Evolutionary conservation across 768 basidiomycete genomes (phyloP), one percentile per base, ranked within the genome.

Genomic region (Amanita fuliginea): DNA sequence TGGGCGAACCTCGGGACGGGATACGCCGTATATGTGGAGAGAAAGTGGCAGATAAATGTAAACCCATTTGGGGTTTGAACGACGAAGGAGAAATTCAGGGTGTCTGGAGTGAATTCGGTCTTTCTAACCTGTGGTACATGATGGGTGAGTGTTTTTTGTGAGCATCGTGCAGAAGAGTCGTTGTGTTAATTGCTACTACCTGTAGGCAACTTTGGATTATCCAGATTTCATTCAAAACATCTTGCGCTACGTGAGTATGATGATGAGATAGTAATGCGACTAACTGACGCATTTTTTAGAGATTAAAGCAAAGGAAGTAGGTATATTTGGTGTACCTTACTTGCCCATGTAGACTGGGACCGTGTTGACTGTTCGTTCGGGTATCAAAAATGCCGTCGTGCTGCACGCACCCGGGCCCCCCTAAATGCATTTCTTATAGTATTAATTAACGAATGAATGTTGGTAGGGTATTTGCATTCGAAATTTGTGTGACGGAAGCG

Each of bases 21-120:
- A 57, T 78, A 21, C 60, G 60, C 47, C 57, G 63, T 16, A 60
- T 83, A 4, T 72, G 76, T 46, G 79, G 75, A 0, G 62, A 71
- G 3, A 69, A 72, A 18, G 59, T 77, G 7, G 68, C 64, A 1
- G 54, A 65, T 34, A 65, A 68, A 58, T 65, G 81, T 51, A 69
- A 73, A 47, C 67, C 71, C n/a, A 61, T 83, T 11, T 79, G 83
- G 85, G 77, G 83, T 33, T 56, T 86, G 49, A 72, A 83, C 59
- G 62, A 67, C 34, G 80, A 89, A 63, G 80, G 82, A 1, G 81
- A 86, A 58, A 56, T 80, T 21, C 65, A 71, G 16, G 75, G 75
- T 0, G 58, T 61, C 13, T 79, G 67, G 66, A 66, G 73, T 16
- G 73, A 76, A 53, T 56, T 76, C 28, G 81, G 80, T 21, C 57